phyloP scores from a whole-genome alignment of 1,284 basidiomycete genomes.

The Rhodotorula sp. region DNA sequence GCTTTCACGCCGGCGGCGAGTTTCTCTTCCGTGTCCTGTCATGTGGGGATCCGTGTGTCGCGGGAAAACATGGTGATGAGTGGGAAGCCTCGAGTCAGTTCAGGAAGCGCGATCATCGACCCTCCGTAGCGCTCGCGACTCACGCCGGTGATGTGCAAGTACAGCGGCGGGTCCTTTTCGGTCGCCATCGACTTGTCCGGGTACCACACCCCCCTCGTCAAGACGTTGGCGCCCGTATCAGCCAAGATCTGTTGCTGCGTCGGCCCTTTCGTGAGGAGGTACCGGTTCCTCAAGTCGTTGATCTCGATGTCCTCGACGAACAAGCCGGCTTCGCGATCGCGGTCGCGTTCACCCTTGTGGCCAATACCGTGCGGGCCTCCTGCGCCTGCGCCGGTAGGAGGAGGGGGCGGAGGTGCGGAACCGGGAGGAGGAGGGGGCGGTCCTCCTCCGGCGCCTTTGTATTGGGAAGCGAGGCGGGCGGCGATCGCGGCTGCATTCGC shows the following conservation, averaged over 20 bases:
- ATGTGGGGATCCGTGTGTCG: too few species aligned
- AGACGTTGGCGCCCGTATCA: conserved; percentile 83
- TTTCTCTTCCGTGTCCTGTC: conserved; percentile 67
- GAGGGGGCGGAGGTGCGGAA: conserved; percentile 6
- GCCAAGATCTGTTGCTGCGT: conserved; percentile 84
- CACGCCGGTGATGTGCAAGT: conserved; percentile 83
- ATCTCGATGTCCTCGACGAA: conserved; percentile 89
- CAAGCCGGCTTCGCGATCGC: conserved; percentile 15
- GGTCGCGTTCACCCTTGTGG: conserved; percentile 2
- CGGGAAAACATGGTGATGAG: too few species aligned
- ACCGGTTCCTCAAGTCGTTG: conserved; percentile 93
- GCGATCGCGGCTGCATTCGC: conserved; percentile 12
- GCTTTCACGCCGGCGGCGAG: conserved; percentile 73
- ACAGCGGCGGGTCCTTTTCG: conserved; percentile 88
- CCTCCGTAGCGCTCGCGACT: background rate
- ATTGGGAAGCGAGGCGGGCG: conserved; percentile 5
- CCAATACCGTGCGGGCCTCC: background rate
- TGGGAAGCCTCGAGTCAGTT: conserved; percentile 1
- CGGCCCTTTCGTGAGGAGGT: conserved; percentile 88
- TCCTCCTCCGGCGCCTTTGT: background rate
- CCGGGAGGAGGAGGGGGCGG: conserved; percentile 5
- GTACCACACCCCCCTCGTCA: conserved; percentile 91
- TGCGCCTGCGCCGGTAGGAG: background rate
- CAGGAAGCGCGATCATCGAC: accelerated
- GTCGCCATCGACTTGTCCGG: conserved; percentile 85